phyloP scores from a whole-genome alignment of 2,329 filamentous ascomycete species.

The Geoglossum cookeanum region DNA sequence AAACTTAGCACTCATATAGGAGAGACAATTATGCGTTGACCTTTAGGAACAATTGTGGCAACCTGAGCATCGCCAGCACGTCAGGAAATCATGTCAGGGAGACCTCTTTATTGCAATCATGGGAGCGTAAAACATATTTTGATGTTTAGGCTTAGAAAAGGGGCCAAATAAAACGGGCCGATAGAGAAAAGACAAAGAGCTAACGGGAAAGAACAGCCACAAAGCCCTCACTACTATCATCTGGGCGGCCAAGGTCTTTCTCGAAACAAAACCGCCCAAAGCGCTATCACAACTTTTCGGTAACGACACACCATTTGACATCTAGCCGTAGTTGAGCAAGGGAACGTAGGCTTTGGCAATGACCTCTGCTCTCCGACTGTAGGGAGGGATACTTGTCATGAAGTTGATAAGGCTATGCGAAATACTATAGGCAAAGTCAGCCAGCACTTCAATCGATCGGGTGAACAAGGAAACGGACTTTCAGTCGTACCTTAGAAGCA shows the following conservation, averaged over 20 bases:
- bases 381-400: not conserved
- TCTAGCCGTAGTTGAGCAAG: conserved; percentile 1
- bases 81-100: not conserved
- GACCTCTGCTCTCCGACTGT: not conserved
- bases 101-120: conserved; percentile 1
- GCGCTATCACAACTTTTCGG: conserved; percentile 3
- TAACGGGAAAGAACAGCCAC: conserved; percentile 1
- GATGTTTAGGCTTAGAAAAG: conserved; percentile 3
- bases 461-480: too few species aligned
- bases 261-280: conserved; percentile 2
- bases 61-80: not conserved
- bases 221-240: not conserved
- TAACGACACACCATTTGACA: not conserved
- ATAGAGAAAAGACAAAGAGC: conserved; percentile 1
- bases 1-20: not conserved
- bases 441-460: not conserved
- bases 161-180: not conserved
- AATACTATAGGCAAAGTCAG: not conserved
- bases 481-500: conserved; percentile 74
- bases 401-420: not conserved
- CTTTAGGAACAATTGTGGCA: not conserved
- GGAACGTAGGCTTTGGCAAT: not conserved
- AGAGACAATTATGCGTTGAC: not conserved
- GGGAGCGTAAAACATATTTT: not conserved
- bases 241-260: not conserved